Percentiles rank a stretch among this genome's conserved stretches.
These are phyloP conservation scores for Cutaneotrichosporon cavernicola DNA, from an alignment of 1,284 basidiomycete genomes.

Conservation along the genomic window DNA sequence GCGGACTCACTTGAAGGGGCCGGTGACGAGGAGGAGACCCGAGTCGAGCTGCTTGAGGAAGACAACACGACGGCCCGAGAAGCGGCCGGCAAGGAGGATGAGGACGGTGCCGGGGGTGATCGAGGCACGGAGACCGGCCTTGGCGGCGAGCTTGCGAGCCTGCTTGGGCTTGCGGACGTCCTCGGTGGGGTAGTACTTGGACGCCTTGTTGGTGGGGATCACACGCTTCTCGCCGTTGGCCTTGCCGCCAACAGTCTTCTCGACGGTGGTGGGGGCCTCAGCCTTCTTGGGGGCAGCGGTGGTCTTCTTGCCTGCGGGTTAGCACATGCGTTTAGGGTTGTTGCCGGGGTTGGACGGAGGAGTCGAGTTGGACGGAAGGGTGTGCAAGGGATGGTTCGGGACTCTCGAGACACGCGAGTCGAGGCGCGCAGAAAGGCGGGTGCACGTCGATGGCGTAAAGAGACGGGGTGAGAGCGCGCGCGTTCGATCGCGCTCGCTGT, in stretches of 20 bases:
- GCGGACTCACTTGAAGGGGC: constrained; percentile 77
- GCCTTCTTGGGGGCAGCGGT: constrained; percentile 64
- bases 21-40: constrained; percentile 92
- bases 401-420: background rate
- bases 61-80: constrained; percentile 97
- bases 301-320: constrained; percentile 66
- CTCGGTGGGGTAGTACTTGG: constrained; percentile 96
- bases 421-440: background rate
- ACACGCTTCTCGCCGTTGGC: constrained; percentile 89
- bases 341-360: background rate
- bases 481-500: background rate
- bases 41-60: constrained; percentile 96
- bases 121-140: constrained; percentile 72
- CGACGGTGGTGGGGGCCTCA: constrained; percentile 59
- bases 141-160: constrained; percentile 76
- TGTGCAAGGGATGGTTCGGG: background rate
- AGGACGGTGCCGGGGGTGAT: constrained; percentile 95
- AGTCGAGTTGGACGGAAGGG: background rate
- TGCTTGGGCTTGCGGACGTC: constrained; percentile 88
- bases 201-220: constrained; percentile 77
- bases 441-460: background rate
- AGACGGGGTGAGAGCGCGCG: background rate
- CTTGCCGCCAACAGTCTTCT: constrained; percentile 81
- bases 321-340: background rate
- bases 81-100: constrained; percentile 96